Conservation (phyloP, 1,139 yeast genomes). For the Suhomyces maxii region DNA sequence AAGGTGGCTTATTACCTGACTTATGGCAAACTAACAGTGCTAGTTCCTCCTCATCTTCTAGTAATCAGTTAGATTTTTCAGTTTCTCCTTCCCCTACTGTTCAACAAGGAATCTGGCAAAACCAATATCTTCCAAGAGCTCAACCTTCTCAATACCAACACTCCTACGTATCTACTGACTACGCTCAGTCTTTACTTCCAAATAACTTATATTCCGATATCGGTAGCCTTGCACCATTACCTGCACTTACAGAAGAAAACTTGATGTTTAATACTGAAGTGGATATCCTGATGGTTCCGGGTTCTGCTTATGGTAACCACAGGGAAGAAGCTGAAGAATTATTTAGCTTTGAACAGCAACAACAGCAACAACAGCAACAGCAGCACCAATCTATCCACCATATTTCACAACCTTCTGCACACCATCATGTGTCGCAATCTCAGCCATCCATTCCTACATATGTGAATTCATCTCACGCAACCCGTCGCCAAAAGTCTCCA, state of each 20-base stretch:
- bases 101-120: slow-evolving; percentile 1
- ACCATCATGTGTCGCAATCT: neutral
- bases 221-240: slow-evolving; percentile 11
- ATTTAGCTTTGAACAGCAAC: slow-evolving; percentile 27
- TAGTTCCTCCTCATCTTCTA: slow-evolving; percentile 4
- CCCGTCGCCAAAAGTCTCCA: slow-evolving; percentile 5
- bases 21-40: slow-evolving; percentile 30
- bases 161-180: slow-evolving; percentile 10
- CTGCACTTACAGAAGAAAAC: slow-evolving; percentile 25
- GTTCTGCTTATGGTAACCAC: neutral
- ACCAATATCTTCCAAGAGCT: neutral
- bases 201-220: slow-evolving; percentile 16
- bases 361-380: slow-evolving; percentile 14
- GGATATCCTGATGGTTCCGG: neutral
- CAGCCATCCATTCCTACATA: neutral
- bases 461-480: neutral
- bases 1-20: slow-evolving; percentile 35
- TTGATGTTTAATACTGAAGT: slow-evolving; percentile 14
- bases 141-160: neutral
- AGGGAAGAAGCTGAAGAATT: slow-evolving; percentile 22
- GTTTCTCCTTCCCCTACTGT: neutral
- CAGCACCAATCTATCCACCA: slow-evolving; percentile 4
- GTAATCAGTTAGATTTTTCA: slow-evolving; percentile 1
- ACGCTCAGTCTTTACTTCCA: slow-evolving; percentile 23
- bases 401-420: slow-evolving; percentile 3